These are phyloP conservation scores for Vanderwaltozyma yarrowii DNA, from an alignment of 805 yeast genomes.

Conservation along the genomic window DNA sequence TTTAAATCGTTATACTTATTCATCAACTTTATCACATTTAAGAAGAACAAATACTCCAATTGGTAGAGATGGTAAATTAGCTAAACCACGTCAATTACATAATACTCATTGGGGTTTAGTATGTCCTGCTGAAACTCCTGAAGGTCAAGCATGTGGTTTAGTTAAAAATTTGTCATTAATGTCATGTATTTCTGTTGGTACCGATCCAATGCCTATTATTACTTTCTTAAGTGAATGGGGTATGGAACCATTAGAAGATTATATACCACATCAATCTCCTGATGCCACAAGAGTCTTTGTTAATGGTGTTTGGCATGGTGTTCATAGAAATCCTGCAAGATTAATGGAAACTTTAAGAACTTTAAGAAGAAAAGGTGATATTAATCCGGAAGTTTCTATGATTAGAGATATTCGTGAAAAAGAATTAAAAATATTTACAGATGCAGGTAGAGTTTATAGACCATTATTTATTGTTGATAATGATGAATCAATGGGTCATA, in stretches of 20 bases:
- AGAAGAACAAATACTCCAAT: slow-evolving; percentile 99
- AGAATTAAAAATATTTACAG: slow-evolving; percentile 92
- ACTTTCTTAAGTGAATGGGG: slow-evolving; percentile 98
- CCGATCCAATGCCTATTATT: slow-evolving; percentile 90
- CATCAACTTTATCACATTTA: slow-evolving; percentile 96
- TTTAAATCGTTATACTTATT: slow-evolving; percentile 92
- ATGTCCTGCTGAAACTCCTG: slow-evolving; percentile 99
- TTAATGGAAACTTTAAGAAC: slow-evolving; percentile 84
- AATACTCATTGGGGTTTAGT: slow-evolving; percentile 99
- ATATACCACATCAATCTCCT: slow-evolving; percentile 83
- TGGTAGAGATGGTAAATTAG: slow-evolving; percentile 98
- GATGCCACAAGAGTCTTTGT: slow-evolving; percentile 91
- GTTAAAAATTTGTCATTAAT: slow-evolving; percentile 92
- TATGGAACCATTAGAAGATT: slow-evolving; percentile 94
- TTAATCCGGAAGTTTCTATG: slow-evolving; percentile 91
- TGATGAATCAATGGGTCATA: slow-evolving; percentile 51
- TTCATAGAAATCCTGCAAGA: slow-evolving; percentile 91
- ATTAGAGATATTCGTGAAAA: slow-evolving; percentile 95
- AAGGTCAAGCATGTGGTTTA: slow-evolving; percentile 99
- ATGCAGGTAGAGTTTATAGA: slow-evolving; percentile 97
- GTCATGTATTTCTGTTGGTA: slow-evolving; percentile 97
- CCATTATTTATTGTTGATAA: slow-evolving; percentile 92
- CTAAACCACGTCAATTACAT: slow-evolving; percentile 97
- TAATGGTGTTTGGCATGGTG: slow-evolving; percentile 99
- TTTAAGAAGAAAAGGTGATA: slow-evolving; percentile 89